Base-by-base conservation (phyloP, 495 filamentous ascomycete species). In the Penicillium robsamsonii region DNA sequence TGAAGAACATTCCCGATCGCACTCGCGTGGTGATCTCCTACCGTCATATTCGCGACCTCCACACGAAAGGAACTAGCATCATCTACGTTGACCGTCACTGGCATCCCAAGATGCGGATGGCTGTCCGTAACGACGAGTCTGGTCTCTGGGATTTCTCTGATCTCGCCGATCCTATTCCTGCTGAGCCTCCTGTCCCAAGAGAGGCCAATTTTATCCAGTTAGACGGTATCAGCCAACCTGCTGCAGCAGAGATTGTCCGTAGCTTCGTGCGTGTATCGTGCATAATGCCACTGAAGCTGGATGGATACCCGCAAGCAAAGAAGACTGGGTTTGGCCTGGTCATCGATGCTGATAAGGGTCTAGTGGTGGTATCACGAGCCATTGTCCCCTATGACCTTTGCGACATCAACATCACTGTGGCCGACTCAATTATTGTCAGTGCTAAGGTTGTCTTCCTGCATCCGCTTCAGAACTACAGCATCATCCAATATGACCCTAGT, bases 361-460 rank as follows among this genome's bases (percentile, higher is more conserved):
- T 97, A 46, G 95, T 97, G 13, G 83, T 96, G 17, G 91, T 97
- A 31, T 96, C 92, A 10, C 76, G 94, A 70, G 93, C 95, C 10
- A 89, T 96, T 60, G 86, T 99, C 8, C 94, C 94, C 13, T 97
- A 96, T 63, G 91, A 99, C 71, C 80, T 99, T 20, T 97, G 93
- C 69, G 94, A 99, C 69, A 93, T 99, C 61, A 88, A 85, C 54
- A 81, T 97, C 67, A 96, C 92, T 7, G 90, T 99, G 52, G 94
- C 94, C 15, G 95, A 99, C 64, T 96, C 91, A 13, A 88, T 97
- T 63, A 89, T 97, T 51, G 89, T 97, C 15, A 87, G 89, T 54
- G 94, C 89, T 56, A 96, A 95, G 70, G 89, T 99, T 15, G 79
- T 96, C 20, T 99, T 99, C 78, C 80, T 99, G 75, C 94, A 99